Base-by-base conservation (phyloP, 352 stramenopile species). In the Globisporangium okanoganense region DNA sequence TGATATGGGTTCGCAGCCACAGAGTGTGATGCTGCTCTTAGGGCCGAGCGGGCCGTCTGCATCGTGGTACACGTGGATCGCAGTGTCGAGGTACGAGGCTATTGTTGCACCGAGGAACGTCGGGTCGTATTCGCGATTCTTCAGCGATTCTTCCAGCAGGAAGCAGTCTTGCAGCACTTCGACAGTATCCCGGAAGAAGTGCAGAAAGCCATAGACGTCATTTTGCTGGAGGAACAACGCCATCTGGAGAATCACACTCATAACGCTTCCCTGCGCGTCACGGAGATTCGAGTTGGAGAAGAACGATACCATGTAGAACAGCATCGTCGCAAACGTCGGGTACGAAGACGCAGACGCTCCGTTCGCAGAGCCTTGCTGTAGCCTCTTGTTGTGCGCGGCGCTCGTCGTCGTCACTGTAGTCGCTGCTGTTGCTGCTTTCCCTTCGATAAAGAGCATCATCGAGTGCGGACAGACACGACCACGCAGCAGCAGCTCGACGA, bases 281-380 rank as follows among this genome's bases (percentile, higher is more conserved):
- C 47, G 56, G 4, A 88, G 64, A 27, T 36, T 61, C 18, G 69
- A 52, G 27, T 80, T 87, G 2, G 72, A 80, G 53, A 79, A 88
- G 43, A 91, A 91, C 13, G 76, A 83, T 8, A 91, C 54, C 76
- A 91, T 84, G 48, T 89, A 88, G 40, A 91, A 84, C 25, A 89
- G 62, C 71, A 91, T 87, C 7, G 72, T 88, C 20, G 70, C 77
- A 36, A 86, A 69, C 2, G 72, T 80, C 12, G 75, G 65, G 50
- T 79, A 85, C 16, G 73, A 78, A 18, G 72, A 65, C 0, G 67
- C 38, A 31, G 52, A 35, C 31, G 48, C 41, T 24, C 61, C 58
- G 29, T 50, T 63, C 45, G 40, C 20, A n/a, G 41, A 50, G 16
- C 13, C 41, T 22, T 40, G 41, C 25, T 51, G 29, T n/a, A 38